Evolutionary conservation across 202 grass and related monocot genomes (phyloP), one percentile per base, ranked within the genome.

Genomic region (Alloteropsis angusta): DNA sequence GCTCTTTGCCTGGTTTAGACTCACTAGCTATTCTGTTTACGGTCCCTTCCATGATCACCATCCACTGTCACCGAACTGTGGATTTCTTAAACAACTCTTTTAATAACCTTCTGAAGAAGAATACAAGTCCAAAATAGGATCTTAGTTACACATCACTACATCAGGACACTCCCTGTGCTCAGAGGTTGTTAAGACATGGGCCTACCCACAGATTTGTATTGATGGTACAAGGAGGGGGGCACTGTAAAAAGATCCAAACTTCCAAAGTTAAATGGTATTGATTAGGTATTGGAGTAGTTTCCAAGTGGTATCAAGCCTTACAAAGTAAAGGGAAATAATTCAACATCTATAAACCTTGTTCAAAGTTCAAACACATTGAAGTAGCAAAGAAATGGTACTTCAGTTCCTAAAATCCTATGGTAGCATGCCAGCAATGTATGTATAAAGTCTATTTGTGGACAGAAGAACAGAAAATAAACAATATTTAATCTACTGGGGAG

Each of bases 41-140:
- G 17, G n/a, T 44, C 72, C 43, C 68, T 84, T 84, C 81, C 76
- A 80, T 81, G 58, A 80, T 9, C 47, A 43, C 44, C 59, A 84
- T 57, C 38, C 22, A 39, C 46, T 12, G 2, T 65, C 30, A 63
- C n/a, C 61, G 7, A 79, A 80, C 3, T 80, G 26, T 48, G 1
- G 5, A 37, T 54, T 62, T 54, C 13, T 32, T 45, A 38, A 79
- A 75, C 19, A 30, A 75, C 4, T 62, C 19, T 46, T 69, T 61
- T 45, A 73, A 59, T 18, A 55, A 55, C 6, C 26, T 68, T 15
- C 70, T 44, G 54, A 83, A 82, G 9, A 61, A 55, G 5, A 80
- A 48, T 30, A 44, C 48, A 62, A 69, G 61, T 68, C 14, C 36
- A 88, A 11, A 9, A 48, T 58, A 18, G 45, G 13, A 58, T 65